Conservation (phyloP, 208 protist species). For the Trichomonas tenax region DNA sequence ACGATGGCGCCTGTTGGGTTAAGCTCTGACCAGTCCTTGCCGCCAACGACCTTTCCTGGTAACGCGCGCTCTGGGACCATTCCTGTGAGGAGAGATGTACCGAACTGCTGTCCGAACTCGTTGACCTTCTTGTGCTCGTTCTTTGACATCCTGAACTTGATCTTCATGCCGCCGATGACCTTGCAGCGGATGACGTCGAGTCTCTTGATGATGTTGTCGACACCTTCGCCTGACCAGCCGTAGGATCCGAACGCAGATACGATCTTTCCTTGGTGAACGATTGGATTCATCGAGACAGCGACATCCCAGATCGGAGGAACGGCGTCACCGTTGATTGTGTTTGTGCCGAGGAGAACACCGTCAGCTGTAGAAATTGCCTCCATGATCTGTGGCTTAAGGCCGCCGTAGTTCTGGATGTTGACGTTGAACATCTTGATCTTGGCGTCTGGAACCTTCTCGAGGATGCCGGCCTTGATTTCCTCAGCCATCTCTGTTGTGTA, state of each 20-base stretch:
- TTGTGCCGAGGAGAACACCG: neutral
- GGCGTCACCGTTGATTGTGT: slow-evolving; percentile 15
- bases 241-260: neutral
- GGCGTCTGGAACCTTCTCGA: neutral
- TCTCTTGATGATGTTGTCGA: neutral
- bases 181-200: neutral
- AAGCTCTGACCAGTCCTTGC: neutral
- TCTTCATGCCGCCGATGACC: neutral
- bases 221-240: slow-evolving; percentile 2
- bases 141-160: neutral
- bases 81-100: neutral
- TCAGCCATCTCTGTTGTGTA: neutral
- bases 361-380: neutral
- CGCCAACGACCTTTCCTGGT: neutral
- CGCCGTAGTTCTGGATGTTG: neutral
- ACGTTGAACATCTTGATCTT: neutral
- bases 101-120: neutral
- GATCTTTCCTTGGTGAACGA: neutral
- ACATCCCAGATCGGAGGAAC: slow-evolving; percentile 1
- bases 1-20: neutral
- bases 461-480: neutral
- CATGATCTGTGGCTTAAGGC: neutral
- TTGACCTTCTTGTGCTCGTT: neutral
- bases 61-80: neutral
- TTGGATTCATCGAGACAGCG: neutral